A percentile compares a stretch with the other conserved stretches of the same genome.
These are phyloP conservation scores for Vitellaria paradoxa DNA, from an alignment of 179 eudicot genomes.

Conservation along the genomic window DNA sequence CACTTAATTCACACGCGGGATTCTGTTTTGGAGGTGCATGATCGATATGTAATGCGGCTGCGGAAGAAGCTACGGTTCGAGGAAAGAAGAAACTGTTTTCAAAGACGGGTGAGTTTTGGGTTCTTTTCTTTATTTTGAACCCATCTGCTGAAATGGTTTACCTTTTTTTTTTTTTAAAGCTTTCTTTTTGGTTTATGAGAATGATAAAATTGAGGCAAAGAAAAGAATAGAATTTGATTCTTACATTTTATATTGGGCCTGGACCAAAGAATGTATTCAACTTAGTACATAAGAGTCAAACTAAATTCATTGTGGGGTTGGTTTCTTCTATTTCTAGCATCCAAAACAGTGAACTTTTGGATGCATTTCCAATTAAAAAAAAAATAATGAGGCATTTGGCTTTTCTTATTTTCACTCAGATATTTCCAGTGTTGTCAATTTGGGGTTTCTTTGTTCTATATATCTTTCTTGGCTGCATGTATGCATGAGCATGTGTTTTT, in stretches of 20 bases:
- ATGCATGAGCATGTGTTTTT: not conserved
- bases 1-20: not conserved
- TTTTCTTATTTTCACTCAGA: not conserved
- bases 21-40: slow-evolving; percentile 57
- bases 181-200: slow-evolving; percentile 4
- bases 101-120: slow-evolving; percentile 58
- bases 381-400: not conserved
- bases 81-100: slow-evolving; percentile 60
- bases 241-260: not conserved
- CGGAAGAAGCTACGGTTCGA: slow-evolving; percentile 59
- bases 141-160: not conserved
- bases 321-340: not conserved
- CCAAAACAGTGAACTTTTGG: not conserved
- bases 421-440: not conserved
- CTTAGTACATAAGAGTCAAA: too few species aligned
- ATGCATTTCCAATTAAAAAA: too few species aligned
- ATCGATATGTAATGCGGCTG: slow-evolving; percentile 54
- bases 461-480: not conserved
- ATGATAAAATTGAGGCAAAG: not conserved
- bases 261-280: not conserved
- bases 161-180: not conserved
- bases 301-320: not conserved
- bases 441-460: not conserved
- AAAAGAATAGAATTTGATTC: not conserved
- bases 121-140: not conserved